Evolutionary conservation across 140 eudicot genomes (phyloP).

Genomic region (Anethum foeniculum): DNA sequence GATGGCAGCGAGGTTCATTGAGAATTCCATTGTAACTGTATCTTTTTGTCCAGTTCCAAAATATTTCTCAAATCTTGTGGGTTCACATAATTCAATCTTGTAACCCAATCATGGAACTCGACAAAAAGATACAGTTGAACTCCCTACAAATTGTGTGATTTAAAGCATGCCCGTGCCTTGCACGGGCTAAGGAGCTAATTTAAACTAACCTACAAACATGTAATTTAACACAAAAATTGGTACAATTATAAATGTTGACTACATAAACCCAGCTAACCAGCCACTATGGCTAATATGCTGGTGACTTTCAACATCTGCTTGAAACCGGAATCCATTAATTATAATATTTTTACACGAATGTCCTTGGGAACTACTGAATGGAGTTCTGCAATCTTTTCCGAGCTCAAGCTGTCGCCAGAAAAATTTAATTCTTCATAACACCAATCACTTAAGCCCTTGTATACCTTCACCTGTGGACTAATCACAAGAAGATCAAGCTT

Average conservation of each 20-base stretch:
- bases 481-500: conserved; percentile 15
- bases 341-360: neutral
- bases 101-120: no score
- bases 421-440: neutral
- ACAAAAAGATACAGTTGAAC: no score
- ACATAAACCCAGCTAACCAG: neutral
- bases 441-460: conserved; percentile 15
- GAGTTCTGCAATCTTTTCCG: conserved; percentile 9
- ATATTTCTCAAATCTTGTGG: no score
- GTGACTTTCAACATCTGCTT: neutral
- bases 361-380: conserved; percentile 4
- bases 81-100: no score
- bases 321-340: neutral
- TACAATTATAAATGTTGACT: neutral
- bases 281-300: neutral
- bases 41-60: no score
- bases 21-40: no score
- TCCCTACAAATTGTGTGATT: no score
- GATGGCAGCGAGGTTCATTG: no score
- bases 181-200: neutral
- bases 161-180: no score
- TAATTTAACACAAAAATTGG: neutral
- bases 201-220: neutral
- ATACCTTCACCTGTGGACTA: conserved; percentile 14
- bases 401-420: neutral